These are phyloP conservation scores for Apiospora phragmitis DNA, from an alignment of 2,329 filamentous ascomycete genomes.

Conservation along the genomic window DNA sequence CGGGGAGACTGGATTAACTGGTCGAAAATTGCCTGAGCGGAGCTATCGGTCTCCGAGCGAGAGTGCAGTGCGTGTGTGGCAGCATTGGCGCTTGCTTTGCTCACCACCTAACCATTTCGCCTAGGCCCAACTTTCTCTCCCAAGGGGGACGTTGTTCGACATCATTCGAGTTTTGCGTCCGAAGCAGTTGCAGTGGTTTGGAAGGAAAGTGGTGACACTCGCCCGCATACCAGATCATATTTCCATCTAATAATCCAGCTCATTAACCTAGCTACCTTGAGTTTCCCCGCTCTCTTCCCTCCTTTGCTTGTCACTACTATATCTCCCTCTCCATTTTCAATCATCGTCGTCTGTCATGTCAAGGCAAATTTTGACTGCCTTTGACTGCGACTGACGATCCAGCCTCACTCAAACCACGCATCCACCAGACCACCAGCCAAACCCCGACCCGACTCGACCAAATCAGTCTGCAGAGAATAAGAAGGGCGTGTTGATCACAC, in stretches of 20 bases:
- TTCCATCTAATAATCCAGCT: background rate
- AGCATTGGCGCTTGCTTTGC: background rate
- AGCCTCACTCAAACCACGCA: background rate
- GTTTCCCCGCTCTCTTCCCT: background rate
- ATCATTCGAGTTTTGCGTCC: background rate
- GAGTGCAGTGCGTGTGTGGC: background rate
- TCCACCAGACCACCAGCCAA: background rate
- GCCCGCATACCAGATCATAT: background rate
- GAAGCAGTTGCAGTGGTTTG: background rate
- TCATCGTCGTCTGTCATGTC: background rate
- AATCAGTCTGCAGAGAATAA: background rate
- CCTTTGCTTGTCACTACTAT: background rate
- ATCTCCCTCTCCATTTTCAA: background rate
- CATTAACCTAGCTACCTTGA: background rate
- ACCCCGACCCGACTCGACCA: background rate
- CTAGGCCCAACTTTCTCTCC: background rate
- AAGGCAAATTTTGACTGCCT: constrained; percentile 6
- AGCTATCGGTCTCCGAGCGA: background rate
- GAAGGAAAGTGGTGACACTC: constrained; percentile 5
- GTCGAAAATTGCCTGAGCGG: background rate
- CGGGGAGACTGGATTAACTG: background rate
- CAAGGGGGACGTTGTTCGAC: background rate
- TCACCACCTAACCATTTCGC: background rate
- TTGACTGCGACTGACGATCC: background rate
- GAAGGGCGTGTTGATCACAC: background rate